A percentile compares a stretch with the other conserved stretches of the same genome.
phyloP scores from a whole-genome alignment of 139 green algal genomes.

The Mesotaenium endlicherianum region DNA sequence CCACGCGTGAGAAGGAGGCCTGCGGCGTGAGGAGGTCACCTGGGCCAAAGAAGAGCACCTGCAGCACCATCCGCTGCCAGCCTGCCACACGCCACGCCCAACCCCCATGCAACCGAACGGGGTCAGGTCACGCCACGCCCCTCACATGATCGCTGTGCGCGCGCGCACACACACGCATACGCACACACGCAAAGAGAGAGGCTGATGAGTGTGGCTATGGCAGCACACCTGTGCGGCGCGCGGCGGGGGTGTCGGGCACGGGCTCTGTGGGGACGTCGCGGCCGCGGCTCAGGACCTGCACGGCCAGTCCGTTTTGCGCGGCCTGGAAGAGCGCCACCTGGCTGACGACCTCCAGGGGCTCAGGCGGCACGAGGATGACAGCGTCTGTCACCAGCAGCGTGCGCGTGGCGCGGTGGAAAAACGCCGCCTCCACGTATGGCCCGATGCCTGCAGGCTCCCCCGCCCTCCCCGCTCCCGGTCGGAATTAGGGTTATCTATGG shows the following conservation, averaged over 20 bases:
- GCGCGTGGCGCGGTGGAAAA: conserved; percentile 56
- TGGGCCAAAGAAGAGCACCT: conserved; percentile 87
- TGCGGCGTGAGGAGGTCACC: conserved; percentile 72
- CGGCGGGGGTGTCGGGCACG: conserved; percentile 11
- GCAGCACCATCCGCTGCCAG: conserved; percentile 86
- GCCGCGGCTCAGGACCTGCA: conserved; percentile 28
- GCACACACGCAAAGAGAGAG: too few relatives aligned
- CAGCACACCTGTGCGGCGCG: not conserved
- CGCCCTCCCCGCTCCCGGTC: too few relatives aligned
- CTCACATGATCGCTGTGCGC: too few relatives aligned
- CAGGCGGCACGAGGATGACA: conserved; percentile 48
- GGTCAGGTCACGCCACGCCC: not conserved
- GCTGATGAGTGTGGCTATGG: too few relatives aligned
- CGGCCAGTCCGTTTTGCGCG: conserved; percentile 26
- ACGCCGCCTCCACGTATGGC: conserved; percentile 56
- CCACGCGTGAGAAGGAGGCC: conserved; percentile 69
- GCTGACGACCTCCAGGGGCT: conserved; percentile 39
- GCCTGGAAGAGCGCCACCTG: conserved; percentile 10
- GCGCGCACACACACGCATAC: too few relatives aligned
- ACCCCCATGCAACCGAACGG: not conserved
- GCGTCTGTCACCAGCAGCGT: conserved; percentile 61
- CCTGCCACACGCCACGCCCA: conserved; percentile 49
- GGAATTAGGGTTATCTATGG: too few relatives aligned
- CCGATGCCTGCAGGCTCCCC: conserved; percentile 49
- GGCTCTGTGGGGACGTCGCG: conserved; percentile 20